These are phyloP conservation scores for Calonectria pteridis DNA, from an alignment of 2,329 filamentous ascomycete species.

Conservation along the genomic window DNA sequence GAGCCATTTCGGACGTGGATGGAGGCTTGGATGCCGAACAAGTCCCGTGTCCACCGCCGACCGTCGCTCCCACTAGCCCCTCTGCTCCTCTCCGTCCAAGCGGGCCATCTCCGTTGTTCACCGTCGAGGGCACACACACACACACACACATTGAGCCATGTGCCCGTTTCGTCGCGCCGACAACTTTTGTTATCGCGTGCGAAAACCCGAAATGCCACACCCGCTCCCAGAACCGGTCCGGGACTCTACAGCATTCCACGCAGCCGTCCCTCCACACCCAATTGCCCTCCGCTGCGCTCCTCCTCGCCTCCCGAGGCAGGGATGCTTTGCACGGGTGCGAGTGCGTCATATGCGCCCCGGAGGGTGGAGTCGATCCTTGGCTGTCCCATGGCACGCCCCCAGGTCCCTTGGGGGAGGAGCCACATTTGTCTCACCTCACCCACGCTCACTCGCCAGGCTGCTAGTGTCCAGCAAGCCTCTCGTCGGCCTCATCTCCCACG, in stretches of 20 bases:
- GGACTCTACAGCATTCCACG: constrained; percentile 34
- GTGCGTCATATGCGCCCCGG: constrained; percentile 46
- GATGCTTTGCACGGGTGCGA: constrained; percentile 39
- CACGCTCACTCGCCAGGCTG: constrained; percentile 30
- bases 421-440: constrained; percentile 34
- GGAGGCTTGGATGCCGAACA: constrained; percentile 10
- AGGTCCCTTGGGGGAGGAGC: constrained; percentile 21
- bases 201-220: constrained; percentile 18
- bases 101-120: constrained; percentile 39
- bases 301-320: constrained; percentile 39
- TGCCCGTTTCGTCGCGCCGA: constrained; percentile 23
- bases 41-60: background rate
- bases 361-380: constrained; percentile 37
- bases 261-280: constrained; percentile 27
- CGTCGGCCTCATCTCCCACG: background rate
- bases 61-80: constrained; percentile 5
- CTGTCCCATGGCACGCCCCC: constrained; percentile 36
- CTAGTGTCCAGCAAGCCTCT: background rate
- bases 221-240: constrained; percentile 36
- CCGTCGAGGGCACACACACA: background rate
- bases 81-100: constrained; percentile 15
- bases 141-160: background rate
- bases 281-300: constrained; percentile 17
- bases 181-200: constrained; percentile 16
- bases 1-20: background rate